Base-by-base conservation (phyloP, 2,329 filamentous ascomycete genomes). In the Teratosphaeria pseudoeucalypti region DNA sequence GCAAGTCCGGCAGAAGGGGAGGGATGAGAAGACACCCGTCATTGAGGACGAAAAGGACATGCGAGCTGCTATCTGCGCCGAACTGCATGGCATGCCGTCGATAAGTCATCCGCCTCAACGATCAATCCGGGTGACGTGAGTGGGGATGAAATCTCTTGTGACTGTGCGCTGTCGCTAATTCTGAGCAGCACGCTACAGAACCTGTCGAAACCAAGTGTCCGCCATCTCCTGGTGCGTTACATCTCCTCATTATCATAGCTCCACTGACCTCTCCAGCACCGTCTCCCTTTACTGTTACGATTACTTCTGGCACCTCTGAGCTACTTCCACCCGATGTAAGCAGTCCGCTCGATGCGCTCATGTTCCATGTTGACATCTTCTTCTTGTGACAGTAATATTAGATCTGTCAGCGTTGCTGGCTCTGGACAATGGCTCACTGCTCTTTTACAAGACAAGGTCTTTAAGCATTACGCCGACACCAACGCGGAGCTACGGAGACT, bases 391-490 rank as follows among this genome's bases (percentile, higher is more conserved):
- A 49, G 43, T 55, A 72, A 70, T 52, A 77, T 82, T 61, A 67
- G 72, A n/a, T 81, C 79, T 0, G 72, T 83, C 54, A 80, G 75
- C 29, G 75, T 76, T 1, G 78, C 77, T 5, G 76, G 77, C 0
- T 81, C 79, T 6, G 80, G 80, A 0, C 74, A 75, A 58, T 82
- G 78, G 76, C 74, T 82, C 19, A 75, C 77, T 2, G 70, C 71
- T 10, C 67, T 81, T 52, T 74, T 82, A 55, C 71, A 76, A 39
- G 66, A 78, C 34, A 73, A 81, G 23, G 68, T 82, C 16, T 82
- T 83, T 72, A 76, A 78, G 62, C 72, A 78, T 52, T 77, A 81
- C 63, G 71, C 74, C 3, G 70, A 73, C 5, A 69, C 74, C 52
- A 75, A 77, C 58, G 68, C 71, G 2, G 77, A 80, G 57, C 73